Base-by-base conservation (phyloP, 108 stramenopile species). In the Cylindrotheca closterium region DNA sequence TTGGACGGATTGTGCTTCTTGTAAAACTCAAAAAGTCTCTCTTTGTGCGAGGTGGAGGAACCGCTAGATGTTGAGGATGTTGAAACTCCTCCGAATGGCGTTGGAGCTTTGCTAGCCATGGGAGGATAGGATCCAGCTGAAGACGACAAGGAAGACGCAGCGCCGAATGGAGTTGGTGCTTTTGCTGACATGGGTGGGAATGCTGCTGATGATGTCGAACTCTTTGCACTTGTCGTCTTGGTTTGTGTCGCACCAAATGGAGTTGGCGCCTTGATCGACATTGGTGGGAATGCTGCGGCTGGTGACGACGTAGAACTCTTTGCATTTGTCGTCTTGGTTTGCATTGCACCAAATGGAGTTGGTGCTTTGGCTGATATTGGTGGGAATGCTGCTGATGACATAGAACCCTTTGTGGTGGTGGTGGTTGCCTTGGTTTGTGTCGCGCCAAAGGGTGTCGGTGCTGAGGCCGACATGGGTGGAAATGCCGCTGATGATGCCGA, bases 1-100 rank as follows among this genome's bases (percentile, higher is more conserved):
- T 89, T 94, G 8, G 75, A 72, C 2, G 93, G 76, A 26, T 82
- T 79, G 70, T 91, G 60, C n/a, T 73, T 76, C 47, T 80, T 30
- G 73, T 85, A 91, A 54, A 94, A 94, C 33, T 71, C 66, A 12
- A 74, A 76, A 29, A 92, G 70, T 3, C 85, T 60, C 18, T 53
- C 62, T 25, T 61, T 59, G 65, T 84, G 84, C 58, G 86, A 83
- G 27, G 66, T 34, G 0, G 28, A 15, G 37, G 37, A 15, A 7
- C 10, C 15, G 37, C 10, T 42, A 42, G 37, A 42, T 15, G 37
- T 42, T 7, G 10, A 7, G 7, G 37, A 10, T 15, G 10, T 42
- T 0, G 51, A 21, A 17, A 0, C 77, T 63, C 17, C 22, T 28
- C 55, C 60, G 67, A 71, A 71, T 4, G 76, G 60, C 22, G 49